Base-by-base conservation (phyloP, 140 eudicot species). In the Flaveria floridana region DNA sequence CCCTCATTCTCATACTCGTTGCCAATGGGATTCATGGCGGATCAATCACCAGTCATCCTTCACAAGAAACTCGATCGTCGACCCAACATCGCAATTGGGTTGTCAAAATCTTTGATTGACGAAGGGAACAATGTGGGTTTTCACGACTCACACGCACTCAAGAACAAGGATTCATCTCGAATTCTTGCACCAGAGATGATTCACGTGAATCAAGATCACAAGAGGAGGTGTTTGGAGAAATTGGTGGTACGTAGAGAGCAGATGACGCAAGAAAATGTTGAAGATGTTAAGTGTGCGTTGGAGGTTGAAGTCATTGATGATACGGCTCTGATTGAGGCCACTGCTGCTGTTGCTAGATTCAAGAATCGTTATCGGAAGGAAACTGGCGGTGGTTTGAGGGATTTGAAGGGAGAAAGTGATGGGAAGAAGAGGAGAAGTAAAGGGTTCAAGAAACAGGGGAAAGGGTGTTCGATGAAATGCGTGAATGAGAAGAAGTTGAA, bases 281-380 rank as follows among this genome's bases (percentile, higher is more conserved):
- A 76, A 39, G 28, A 71, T 56, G 79, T 47, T 13, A 73, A 82
- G 3, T 73, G 77, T 51, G 58, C 80, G 1, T 68, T 77, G 68
- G 56, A 82, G 15, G 76, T 82, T 62, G 74, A 82, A 73, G 83
- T 82, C 16, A 78, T 82, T 28, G 86, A 82, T 46, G 86, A 82
- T 28, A 82, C 83, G 18, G 86, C 83, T 53, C 34, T 82, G 3
- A 82, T 82, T 63, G 86, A 74, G 50, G 42, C 72, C 39, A 58
- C 79, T 67, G 83, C 71, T 72, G 56, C 83, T 74, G 76, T 68
- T 58, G 26, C 76, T 51, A 48, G 58, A 1, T 75, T 75, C 58
- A 80, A 70, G 73, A 80, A 69, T 61, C 50, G 52, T 18, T 34
- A 3, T 13, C 44, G 21, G 68, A 61, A 50, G 0, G 68, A 68